Evolutionary conservation across 768 basidiomycete genomes (phyloP), one percentile per base, ranked within the genome.

Genomic region (Lanmaoa pseudosensibilis): DNA sequence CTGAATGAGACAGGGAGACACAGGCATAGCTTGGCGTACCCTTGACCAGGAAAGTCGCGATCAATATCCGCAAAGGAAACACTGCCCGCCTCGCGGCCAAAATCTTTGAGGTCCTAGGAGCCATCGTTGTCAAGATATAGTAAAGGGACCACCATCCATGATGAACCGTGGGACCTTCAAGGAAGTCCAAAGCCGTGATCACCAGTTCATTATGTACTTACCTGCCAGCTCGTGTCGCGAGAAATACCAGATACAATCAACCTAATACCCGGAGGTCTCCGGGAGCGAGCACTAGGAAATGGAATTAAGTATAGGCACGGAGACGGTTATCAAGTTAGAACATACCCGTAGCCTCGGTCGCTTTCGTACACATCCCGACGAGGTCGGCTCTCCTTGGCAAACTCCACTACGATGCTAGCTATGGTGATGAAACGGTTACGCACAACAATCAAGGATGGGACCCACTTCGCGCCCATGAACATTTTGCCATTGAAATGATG

Each of bases 161-260:
- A 49, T 53, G 41, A 57, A 46, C 58, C 58, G 64, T 59, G 56
- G 65, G 69, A 69, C 71, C 36, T 25, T 58, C 62, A 30, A 46
- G 19, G 19, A 54, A 54, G 45, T 27, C 47, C 51, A 41, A 55
- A 39, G 50, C 18, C 34, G 2, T 30, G 39, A 30, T 38, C 55
- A 51, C 44, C 21, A 48, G 16, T 49, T 54, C 46, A 41, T 41
- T 46, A 34, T 18, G 49, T 69, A 75, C 90, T 77, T 86, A 98
- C 95, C 94, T 98, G 95, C 95, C 95, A 98, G 74, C 94, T 97
- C 45, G 94, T 96, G 70, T 95, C 92, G 70, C 90, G 87, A 63
- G 94, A 92, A 61, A 98, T 83, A 53, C 93, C 93, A 38, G 88
- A 83, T 56, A 99, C 92, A 58, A 89, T 80, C 54, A 98, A 78